Evolutionary conservation across 2,329 filamentous ascomycete species (phyloP).

Genomic region (Alternaria solani): DNA sequence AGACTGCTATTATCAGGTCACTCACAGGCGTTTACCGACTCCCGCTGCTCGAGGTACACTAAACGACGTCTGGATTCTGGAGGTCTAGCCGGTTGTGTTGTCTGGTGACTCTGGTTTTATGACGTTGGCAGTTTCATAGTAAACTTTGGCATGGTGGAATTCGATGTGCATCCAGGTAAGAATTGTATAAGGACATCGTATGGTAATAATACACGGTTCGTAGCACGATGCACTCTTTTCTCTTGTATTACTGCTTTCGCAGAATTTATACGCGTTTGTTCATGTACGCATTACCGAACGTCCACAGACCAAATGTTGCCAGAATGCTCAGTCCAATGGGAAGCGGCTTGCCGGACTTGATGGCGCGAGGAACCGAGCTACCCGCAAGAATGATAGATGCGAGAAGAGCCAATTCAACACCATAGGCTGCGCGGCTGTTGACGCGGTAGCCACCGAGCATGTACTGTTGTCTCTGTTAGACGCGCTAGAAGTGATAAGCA

Average conservation of each 20-base stretch:
- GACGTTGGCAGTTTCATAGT: background rate
- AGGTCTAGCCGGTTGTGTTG: background rate
- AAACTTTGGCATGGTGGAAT: background rate
- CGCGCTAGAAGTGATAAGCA: background rate
- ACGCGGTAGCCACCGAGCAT: constrained; percentile 83
- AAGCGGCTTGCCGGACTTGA: constrained; percentile 84
- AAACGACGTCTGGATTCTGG: background rate
- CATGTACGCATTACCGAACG: constrained; percentile 75
- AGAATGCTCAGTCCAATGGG: constrained; percentile 80
- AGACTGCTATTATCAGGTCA: background rate
- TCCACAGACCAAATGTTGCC: constrained; percentile 78
- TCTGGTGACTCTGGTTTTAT: background rate
- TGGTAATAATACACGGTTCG: background rate
- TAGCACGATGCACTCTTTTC: background rate
- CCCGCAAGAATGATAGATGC: constrained; percentile 87
- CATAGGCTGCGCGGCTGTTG: constrained; percentile 77
- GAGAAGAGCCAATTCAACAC: constrained; percentile 85
- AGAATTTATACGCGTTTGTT: constrained; percentile 8
- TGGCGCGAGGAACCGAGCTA: constrained; percentile 83
- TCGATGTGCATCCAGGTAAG: background rate
- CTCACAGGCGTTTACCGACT: background rate
- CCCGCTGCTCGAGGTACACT: background rate
- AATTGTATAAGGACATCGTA: background rate
- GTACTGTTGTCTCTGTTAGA: constrained; percentile 58
- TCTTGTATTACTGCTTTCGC: background rate